Evolutionary conservation across 768 basidiomycete genomes (phyloP), one percentile per base, ranked within the genome.

Genomic region (Phanerochaete sordida): DNA sequence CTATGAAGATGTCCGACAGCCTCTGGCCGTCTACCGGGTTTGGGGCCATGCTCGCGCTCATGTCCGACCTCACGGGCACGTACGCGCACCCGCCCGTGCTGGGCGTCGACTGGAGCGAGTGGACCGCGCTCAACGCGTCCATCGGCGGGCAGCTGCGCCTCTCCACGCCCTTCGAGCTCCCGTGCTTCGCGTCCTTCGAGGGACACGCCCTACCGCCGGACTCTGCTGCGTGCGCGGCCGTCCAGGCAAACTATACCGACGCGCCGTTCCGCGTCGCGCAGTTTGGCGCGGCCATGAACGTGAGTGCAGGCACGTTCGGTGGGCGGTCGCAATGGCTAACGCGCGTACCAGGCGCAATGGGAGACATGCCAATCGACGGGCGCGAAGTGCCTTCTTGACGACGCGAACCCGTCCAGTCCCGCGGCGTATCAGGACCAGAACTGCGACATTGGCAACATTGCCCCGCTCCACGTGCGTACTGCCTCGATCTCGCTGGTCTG

Each of bases 341-440:
- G 16, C 28, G 3, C 28, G 3, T 50, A 3, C 24, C 23, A 77
- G 73, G 66, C 77, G 0, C 80, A 85, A 62, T 84, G 80, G 81
- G 84, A 84, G 61, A 81, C 80, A 1, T 86, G 85, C 66, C 82
- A 84, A 68, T 57, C 12, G 19, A 74, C 73, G 0, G 71, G 73
- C 8, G 72, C 77, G 16, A 75, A 77, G 35, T 85, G 85, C 62
- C 69, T 82, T 1, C 74, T 85, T 6, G 76, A 82, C 66, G 79
- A 64, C 54, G 46, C 31, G 26, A 54, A 73, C 57, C 68, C 69
- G 1, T 23, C 62, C 1, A 66, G 72, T 44, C 56, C 65, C 9
- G 31, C 45, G 1, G 66, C 72, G 1, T 68, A 37, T 50, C 35
- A 33, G 13, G 57, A 57, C 3, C 53, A 57, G n/a, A 45, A 69